Base-by-base conservation (phyloP, 805 yeast species). In the Zygotorulaspora chibaensis region DNA sequence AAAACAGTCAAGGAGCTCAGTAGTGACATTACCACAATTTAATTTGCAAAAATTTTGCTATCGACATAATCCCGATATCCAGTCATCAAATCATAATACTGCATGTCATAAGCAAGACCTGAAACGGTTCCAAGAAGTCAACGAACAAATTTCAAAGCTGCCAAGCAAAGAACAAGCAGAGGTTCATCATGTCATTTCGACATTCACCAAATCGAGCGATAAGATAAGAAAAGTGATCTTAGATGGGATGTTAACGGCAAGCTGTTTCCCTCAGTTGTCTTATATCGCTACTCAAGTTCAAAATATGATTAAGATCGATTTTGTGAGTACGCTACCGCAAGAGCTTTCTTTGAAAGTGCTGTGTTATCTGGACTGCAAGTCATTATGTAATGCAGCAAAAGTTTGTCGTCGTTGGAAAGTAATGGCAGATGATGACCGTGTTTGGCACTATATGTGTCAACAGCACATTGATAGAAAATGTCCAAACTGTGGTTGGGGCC, bases 401-500 rank as follows among this genome's bases (percentile, higher is more conserved):
- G 99, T 93, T 2, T 84, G 90, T 27, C 78, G 80, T 43, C 79
- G 77, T 42, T 93, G 99, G 99, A 82, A 87, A 62, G 70, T 71
- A 46, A 70, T 93, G 47, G 98, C 99, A 1, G 96, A 93, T 65
- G 97, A 91, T 62, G 98, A 93, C 61, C 70, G 95, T 40, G 97
- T 93, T 2, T 93, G 99, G 99, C 93, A 91, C 63, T 90, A 91
- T 55, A 84, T 93, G 89, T 93, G 99, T 62, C 96, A 89, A 63
- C 99, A 93, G 68, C 99, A 93, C 66, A 93, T 93, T 45, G 99
- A 93, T 68, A 76, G 95, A 49, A 93, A 93, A 66, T 93, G 99
- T 69, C 96, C 96, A 33, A 87, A 87, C 61, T 93, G 99, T 69
- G 99, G 99, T 12, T 93, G 99, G 99, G 99, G 99, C 3, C 73